Evolutionary conservation across 441 rosid species (phyloP), one percentile per base, ranked within the genome.

Genomic region (Euphorbia schlechtendalii): DNA sequence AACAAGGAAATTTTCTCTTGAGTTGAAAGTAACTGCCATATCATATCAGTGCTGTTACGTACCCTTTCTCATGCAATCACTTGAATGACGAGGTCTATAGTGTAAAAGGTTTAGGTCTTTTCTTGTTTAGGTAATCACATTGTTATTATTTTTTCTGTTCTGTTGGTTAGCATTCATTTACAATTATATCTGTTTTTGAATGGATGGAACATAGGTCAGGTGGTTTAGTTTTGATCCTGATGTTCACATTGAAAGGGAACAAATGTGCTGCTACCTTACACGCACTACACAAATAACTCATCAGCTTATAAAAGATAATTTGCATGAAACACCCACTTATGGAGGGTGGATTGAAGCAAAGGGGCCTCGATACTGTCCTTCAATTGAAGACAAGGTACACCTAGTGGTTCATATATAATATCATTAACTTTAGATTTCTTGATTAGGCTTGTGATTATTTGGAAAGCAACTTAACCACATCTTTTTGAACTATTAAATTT

Each of bases 261-360:
- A 94, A 78, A 88, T 88, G 96, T 80, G 90, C 74, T 94, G 99
- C 84, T 85, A 94, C 80, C 78, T 94, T 41, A 94, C 99, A 11
- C 93, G 97, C 40, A 94, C 99, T 17, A 89, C 97, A 11, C 79
- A 85, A 75, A 66, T 54, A 56, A 94, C 99, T 12, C 99, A 94
- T 72, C 87, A 88, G 80, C 79, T 94, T 83, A 94, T 94, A 69
- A 79, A 72, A 79, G 93, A 94, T 21, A 94, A 90, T 78, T 82
- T 94, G 85, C 96, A 88, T 69, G 99, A 90, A 78, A 90, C 97
- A 76, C 99, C 99, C 73, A 94, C 99, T 58, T 94, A 94, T 81
- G 99, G 99, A 71, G 99, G 99, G 61, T 94, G 99, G 99, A 89
- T 90, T 64, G 97, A 94, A 83, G 96, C 99, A 45, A 94, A 88